Evolutionary conservation across 352 stramenopile genomes (phyloP), one percentile per base, ranked within the genome.

Genomic region (Lagenidium giganteum): DNA sequence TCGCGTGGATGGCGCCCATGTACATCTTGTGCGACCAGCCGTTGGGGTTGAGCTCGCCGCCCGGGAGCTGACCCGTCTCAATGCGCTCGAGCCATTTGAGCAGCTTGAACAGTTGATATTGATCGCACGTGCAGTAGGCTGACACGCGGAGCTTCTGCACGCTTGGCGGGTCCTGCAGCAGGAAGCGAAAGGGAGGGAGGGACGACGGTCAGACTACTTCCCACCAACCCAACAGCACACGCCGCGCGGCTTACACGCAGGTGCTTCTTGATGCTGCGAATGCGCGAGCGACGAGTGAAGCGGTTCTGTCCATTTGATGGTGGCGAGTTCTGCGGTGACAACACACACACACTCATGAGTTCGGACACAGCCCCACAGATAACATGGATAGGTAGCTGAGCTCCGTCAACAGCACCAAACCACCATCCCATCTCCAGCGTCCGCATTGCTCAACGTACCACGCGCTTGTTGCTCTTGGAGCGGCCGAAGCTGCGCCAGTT

Each of bases 1-100:
- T 80, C 42, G 77, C 86, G 51, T 93, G 80, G 42, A 93, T 87
- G 26, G 70, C 80, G 23, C 80, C 80, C 77, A 93, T 88, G 64
- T 90, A 87, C 78, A 93, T 90, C 47, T 90, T 87, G 64, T 88
- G 72, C 31, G 36, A 70, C 80, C 80, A 93, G 14, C 80, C 80
- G 40, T 90, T 67, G 1, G 75, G 71, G 48, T 87, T 83, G 17
- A 93, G 57, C 37, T 93, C 80, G 28, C 78, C 77, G 7, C 80
- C 77, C 0, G 77, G 77, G 9, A 91, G 42, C 56, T 91, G 77
- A 2, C 76, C 77, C 3, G 74, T 90, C 48, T 90, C 78, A 18
- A 87, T 61, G 32, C 78, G 56, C 43, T 93, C 75, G 36, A 93
- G 74, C 81, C 81, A 93, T 44, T 93, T 91, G 46, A 93, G 64